phyloP scores from a whole-genome alignment of 164 flowering plant genomes.

The Litsea cubeba region DNA sequence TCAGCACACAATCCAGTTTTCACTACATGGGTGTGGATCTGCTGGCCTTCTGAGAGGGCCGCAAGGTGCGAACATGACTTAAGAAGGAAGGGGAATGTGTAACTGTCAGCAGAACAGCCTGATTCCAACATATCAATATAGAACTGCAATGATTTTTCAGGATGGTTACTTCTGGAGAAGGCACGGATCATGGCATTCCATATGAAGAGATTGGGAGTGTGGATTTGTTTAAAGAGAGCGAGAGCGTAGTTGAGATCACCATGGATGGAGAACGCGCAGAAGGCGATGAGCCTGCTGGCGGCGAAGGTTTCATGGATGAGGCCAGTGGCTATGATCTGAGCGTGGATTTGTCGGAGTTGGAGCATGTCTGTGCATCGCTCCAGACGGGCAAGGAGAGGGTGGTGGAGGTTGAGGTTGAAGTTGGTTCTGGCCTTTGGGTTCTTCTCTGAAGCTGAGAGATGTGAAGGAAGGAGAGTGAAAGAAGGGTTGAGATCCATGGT shows the following conservation, averaged over 20 bases:
- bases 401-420: constrained; percentile 7
- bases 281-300: neutral
- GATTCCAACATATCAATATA: neutral
- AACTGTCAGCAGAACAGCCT: neutral
- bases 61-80: constrained; percentile 2
- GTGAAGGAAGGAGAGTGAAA: neutral
- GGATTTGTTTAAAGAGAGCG: constrained; percentile 4
- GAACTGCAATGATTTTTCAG: neutral
- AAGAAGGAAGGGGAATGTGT: constrained; percentile 10
- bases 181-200: constrained; percentile 12
- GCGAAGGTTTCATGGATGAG: constrained; percentile 4
- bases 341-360: constrained; percentile 11
- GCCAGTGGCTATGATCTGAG: constrained; percentile 3
- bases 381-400: constrained; percentile 40
- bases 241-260: constrained; percentile 5
- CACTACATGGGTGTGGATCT: constrained; percentile 10
- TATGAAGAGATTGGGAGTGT: neutral
- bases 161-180: constrained; percentile 2
- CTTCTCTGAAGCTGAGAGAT: constrained; percentile 2
- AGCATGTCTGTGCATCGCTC: constrained; percentile 18
- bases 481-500: neutral
- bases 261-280: constrained; percentile 1
- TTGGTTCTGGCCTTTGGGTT: neutral
- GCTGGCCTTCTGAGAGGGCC: constrained; percentile 6
- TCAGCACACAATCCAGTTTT: neutral